Percentiles rank a stretch among this genome's conserved stretches.
phyloP scores from a whole-genome alignment of 129 eudicot species.

The Gnaphalium uliginosum region DNA sequence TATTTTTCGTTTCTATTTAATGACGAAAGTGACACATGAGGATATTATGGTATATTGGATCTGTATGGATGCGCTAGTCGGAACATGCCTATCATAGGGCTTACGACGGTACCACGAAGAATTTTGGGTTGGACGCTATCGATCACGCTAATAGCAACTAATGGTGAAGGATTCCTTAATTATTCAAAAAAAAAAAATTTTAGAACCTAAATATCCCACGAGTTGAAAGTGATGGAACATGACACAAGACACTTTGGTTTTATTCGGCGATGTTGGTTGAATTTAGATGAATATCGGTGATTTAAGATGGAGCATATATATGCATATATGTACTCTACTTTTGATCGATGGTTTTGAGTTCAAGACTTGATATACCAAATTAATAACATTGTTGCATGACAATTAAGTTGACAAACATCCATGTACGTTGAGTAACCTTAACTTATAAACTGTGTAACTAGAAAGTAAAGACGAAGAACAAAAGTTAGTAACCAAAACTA shows the following conservation, averaged over 20 bases:
- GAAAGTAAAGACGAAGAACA: too few species aligned
- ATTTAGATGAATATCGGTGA: background rate
- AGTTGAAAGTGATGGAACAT: background rate
- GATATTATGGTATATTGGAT: background rate
- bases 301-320: too few species aligned
- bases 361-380: too few species aligned
- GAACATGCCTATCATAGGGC: conserved; percentile 14
- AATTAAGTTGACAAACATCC: too few species aligned
- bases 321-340: too few species aligned
- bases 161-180: conserved; percentile 11
- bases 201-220: conserved; percentile 4
- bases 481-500: too few species aligned
- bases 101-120: conserved; percentile 18
- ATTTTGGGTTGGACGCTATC: conserved; percentile 1
- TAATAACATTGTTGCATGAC: too few species aligned
- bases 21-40: conserved; percentile 2
- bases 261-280: background rate
- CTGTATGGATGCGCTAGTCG: background rate
- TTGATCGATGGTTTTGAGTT: too few species aligned
- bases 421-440: too few species aligned
- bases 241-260: background rate
- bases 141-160: background rate
- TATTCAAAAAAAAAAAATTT: conserved; percentile 6
- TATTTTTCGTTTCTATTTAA: background rate
- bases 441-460: too few species aligned